These are phyloP conservation scores for Paraconiothyrium sp. DNA, from an alignment of 2,329 filamentous ascomycete species.

Conservation along the genomic window DNA sequence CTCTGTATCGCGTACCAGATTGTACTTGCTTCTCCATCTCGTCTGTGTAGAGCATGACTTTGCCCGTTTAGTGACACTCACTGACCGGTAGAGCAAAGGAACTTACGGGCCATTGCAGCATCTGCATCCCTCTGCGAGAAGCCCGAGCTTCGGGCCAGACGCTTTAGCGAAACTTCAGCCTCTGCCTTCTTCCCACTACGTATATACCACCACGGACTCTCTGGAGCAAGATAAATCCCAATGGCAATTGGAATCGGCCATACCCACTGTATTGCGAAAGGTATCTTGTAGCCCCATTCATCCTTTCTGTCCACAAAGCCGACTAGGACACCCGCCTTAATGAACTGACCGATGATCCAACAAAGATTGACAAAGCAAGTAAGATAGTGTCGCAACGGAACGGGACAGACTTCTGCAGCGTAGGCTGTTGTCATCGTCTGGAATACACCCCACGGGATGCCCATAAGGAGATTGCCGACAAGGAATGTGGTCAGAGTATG, in stretches of 20 bases:
- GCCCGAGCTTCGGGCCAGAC: constrained; percentile 11
- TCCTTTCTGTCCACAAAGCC: constrained; percentile 69
- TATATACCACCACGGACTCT: constrained; percentile 78
- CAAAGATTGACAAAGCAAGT: constrained; percentile 75
- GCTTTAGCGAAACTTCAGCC: constrained; percentile 59
- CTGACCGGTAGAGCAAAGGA: constrained; percentile 3
- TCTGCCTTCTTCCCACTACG: constrained; percentile 68
- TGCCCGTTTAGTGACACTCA: constrained; percentile 10
- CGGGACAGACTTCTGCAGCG: constrained; percentile 65
- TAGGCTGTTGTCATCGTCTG: constrained; percentile 66
- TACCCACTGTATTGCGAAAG: constrained; percentile 76
- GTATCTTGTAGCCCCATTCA: constrained; percentile 70
- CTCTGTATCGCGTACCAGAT: constrained; percentile 74
- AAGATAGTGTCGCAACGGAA: constrained; percentile 61
- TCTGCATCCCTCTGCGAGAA: constrained; percentile 19
- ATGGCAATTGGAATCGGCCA: constrained; percentile 73
- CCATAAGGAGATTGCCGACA: constrained; percentile 66
- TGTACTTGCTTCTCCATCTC: constrained; percentile 74
- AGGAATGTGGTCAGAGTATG: constrained; percentile 49
- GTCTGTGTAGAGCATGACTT: constrained; percentile 83
- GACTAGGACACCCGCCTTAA: constrained; percentile 73
- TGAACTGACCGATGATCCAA: constrained; percentile 75
- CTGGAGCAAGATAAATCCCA: constrained; percentile 71
- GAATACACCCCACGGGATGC: constrained; percentile 50
- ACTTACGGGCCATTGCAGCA: constrained; percentile 16